Percentiles rank a stretch among this genome's conserved stretches.
phyloP scores from a whole-genome alignment of 768 basidiomycete genomes.

The Galerina sulciceps region DNA sequence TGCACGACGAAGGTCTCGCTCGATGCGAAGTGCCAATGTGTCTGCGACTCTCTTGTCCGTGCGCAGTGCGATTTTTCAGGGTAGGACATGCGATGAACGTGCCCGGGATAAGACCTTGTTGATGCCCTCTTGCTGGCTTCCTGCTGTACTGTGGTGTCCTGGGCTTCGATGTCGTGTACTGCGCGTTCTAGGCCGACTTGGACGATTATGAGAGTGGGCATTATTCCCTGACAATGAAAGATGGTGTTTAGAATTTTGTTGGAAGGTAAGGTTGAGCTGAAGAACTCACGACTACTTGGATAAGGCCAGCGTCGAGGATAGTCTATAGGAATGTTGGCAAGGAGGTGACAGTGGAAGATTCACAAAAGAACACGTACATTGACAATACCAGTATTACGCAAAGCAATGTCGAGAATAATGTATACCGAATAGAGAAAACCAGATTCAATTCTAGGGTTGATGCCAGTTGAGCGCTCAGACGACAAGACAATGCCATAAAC shows the following conservation, averaged over 20 bases:
- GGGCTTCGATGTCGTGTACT: constrained; percentile 28
- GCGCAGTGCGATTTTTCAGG: constrained; percentile 2
- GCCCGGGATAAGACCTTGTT: background rate
- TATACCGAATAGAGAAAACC: constrained; percentile 41
- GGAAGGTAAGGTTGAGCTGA: background rate
- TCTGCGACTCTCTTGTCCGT: constrained; percentile 7
- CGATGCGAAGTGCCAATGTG: constrained; percentile 6
- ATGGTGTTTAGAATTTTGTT: background rate
- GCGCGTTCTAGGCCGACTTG: constrained; percentile 35
- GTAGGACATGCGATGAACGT: background rate
- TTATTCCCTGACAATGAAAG: constrained; percentile 27
- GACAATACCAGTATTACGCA: constrained; percentile 25
- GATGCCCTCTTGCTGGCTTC: background rate
- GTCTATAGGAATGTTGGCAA: constrained; percentile 6
- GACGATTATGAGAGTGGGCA: constrained; percentile 39
- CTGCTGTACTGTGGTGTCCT: constrained; percentile 15
- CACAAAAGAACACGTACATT: constrained; percentile 16
- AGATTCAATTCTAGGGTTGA: constrained; percentile 39
- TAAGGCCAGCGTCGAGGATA: constrained; percentile 28
- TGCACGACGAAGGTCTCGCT: constrained; percentile 5
- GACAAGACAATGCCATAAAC: background rate
- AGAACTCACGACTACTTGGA: constrained; percentile 33
- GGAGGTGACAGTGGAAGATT: background rate
- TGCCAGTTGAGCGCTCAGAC: background rate
- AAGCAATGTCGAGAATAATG: constrained; percentile 32